Evolutionary conservation across 768 basidiomycete species (phyloP).

Genomic region (Rhodotorula babjevae): DNA sequence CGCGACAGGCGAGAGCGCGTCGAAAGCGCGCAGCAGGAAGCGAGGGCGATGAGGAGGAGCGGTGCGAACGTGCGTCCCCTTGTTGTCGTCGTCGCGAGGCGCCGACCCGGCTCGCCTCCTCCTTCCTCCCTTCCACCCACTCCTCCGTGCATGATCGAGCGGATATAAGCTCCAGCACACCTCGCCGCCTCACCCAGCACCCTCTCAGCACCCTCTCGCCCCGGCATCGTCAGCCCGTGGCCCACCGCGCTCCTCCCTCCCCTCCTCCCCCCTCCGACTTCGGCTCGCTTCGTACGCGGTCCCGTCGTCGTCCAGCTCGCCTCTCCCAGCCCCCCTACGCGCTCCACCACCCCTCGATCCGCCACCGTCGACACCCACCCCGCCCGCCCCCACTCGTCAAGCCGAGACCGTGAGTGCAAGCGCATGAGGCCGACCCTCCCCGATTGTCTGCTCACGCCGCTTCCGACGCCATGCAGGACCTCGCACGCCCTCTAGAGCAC

Average conservation of each 20-base stretch:
- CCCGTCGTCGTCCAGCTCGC: neutral
- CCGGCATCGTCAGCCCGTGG: constrained; percentile 7
- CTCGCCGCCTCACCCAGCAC: neutral
- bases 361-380: neutral
- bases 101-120: no score
- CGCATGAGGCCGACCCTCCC: neutral
- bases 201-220: neutral
- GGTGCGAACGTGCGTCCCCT: neutral
- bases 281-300: neutral
- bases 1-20: no score
- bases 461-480: neutral
- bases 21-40: no score
- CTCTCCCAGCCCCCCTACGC: neutral
- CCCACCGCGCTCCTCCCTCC: neutral
- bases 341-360: neutral
- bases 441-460: neutral
- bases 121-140: neutral
- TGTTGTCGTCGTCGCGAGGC: neutral
- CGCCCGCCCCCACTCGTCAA: neutral
- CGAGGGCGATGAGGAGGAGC: no score
- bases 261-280: neutral
- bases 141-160: neutral
- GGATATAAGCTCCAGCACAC: neutral
- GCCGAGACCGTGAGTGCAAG: neutral
- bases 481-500: no score